Base-by-base conservation (phyloP, 108 stramenopile genomes). In the Epipyxis sp. region DNA sequence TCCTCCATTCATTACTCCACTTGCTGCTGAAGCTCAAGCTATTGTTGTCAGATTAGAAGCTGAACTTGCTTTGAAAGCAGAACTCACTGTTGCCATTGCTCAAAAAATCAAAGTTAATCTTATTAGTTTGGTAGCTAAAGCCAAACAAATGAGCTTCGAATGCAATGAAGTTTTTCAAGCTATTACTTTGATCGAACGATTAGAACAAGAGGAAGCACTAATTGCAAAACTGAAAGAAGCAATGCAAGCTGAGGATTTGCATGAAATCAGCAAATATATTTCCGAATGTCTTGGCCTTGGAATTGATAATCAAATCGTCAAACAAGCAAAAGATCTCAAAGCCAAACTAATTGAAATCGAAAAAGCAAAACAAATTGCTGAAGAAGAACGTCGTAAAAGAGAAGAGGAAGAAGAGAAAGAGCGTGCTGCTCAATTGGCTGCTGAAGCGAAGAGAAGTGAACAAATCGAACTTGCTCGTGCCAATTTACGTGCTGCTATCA, bases 191-290 rank as follows among this genome's bases (percentile, higher is more conserved):
- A 85, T 77, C 69, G 35, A 42, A 35, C 79, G 87, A 16, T 44
- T 88, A 29, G 85, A 88, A 46, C 82, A 89, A 68, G 88, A 89
- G 78, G 80, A 78, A 40, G 78, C 45, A 45, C 74, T 79, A 41
- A 59, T 85, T 34, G 76, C 37, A 37, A 80, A 81, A 61, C 71
- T 89, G 30, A 29, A 62, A 39, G 42, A 42, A 43, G 85, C 83
- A 2, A 46, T 86, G 34, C 54, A 61, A 42, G 42, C n/a, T 37
- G 61, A 65, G 61, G 6, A 65, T 37, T 37, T 65, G 27, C 30
- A 65, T 65, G 61, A 65, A 6, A 16, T 65, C 61, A 65, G 34
- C 34, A 10, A 35, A 6, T 6, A 32, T 3, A 32, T 13, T 37
- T 65, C 61, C 25, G 61, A 65, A 32, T 65, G 61, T 32, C 20